Conservation (phyloP, 2,329 filamentous ascomycete species). For the Apiospora pterosperma region DNA sequence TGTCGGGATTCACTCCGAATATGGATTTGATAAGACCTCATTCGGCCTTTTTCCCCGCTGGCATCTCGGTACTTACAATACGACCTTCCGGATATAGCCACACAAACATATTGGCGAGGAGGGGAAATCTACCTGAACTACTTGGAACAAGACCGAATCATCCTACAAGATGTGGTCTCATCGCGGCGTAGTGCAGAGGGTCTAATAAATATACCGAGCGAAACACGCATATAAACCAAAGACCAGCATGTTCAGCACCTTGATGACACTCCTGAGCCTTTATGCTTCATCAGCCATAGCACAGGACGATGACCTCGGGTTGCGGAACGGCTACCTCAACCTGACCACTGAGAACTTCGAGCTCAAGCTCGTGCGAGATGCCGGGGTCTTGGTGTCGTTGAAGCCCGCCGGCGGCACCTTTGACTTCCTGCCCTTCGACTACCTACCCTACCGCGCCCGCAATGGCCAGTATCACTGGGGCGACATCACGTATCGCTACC, state of each 20-base stretch:
- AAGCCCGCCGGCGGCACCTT: constrained; percentile 37
- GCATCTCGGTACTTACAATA: background rate
- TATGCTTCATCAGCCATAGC: background rate
- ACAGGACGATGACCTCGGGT: constrained; percentile 31
- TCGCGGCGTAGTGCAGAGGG: too few relatives aligned
- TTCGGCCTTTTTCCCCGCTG: background rate
- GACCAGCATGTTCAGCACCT: background rate
- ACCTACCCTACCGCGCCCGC: constrained; percentile 41
- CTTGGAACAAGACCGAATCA: background rate
- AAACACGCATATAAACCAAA: background rate
- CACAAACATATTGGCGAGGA: background rate
- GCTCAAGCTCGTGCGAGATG: constrained; percentile 37
- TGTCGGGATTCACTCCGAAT: background rate
- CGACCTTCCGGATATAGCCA: background rate
- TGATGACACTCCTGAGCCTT: background rate
- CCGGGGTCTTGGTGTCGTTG: constrained; percentile 47
- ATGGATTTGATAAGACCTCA: background rate
- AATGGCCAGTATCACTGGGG: constrained; percentile 57
- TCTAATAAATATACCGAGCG: background rate
- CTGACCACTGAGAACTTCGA: constrained; percentile 39
- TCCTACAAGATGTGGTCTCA: background rate
- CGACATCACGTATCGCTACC: constrained; percentile 54
- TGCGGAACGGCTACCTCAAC: constrained; percentile 36
- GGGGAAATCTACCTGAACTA: background rate
- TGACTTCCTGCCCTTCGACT: constrained; percentile 54